Base-by-base conservation (phyloP, 768 basidiomycete genomes). In the Calocybe cyanea region DNA sequence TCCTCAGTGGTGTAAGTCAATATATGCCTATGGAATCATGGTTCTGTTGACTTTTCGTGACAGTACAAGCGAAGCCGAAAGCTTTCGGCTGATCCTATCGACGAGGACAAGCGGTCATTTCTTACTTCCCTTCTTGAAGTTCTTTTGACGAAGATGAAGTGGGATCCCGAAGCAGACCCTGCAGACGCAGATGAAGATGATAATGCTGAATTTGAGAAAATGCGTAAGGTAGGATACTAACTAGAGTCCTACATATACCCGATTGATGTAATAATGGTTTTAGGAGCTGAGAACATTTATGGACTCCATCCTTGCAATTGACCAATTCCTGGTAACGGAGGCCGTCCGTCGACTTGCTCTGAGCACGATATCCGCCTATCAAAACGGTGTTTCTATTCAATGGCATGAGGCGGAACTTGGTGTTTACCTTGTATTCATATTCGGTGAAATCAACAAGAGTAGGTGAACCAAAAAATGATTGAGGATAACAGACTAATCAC, bases 401-500 rank as follows among this genome's bases (percentile, higher is more conserved):
- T 98, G 96, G 96, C 83, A 92, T 55, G 86, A 94, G 52, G 91
- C 88, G 2, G 96, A 99, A 63, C 75, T 98, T 15, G 92, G 90
- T 0, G 71, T 95, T n/a, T 92, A 92, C 63, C 75, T 98, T 19
- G 83, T 97, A 8, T 97, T 83, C 59, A 87, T 95, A 25, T 98
- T 90, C 57, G 95, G 95, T 34, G 93, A 96, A 62, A 81, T 95
- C 54, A 83, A 81, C 63, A 95, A 92, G 72, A 80, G 94, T 92
- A 47, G 41, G 60, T 15, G 38, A 41, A 7, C 39, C 32, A 32
- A 21, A 32, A 20, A 37, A 7, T 19, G 15, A 13, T 44, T 25
- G 15, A 35, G 3, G 30, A 7, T 7, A 33, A 3, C 13, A 5
- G 20, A 25, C 31, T 40, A 43, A 63, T 6, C 20, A 36, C 31